Evolutionary conservation across 192 early-diverging fungal genomes (phyloP).

Genomic region (Chytriomyces sp.): DNA sequence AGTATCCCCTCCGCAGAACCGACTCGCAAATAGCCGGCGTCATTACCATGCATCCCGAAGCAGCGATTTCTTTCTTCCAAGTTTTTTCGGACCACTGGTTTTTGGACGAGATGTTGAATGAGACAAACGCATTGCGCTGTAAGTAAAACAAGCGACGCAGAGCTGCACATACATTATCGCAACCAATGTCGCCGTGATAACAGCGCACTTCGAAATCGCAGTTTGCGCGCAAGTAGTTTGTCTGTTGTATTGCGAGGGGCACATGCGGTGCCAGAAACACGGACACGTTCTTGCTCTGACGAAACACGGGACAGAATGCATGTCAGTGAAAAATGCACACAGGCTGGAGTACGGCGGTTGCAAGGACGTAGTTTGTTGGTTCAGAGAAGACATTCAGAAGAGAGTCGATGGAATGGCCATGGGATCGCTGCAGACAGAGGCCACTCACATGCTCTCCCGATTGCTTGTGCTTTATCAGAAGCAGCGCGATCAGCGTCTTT

Average conservation of each 20-base stretch:
- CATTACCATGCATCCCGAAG: slow-evolving; percentile 78
- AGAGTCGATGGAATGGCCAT: too few species aligned
- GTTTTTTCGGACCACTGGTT: slow-evolving; percentile 54
- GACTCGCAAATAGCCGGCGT: slow-evolving; percentile 87
- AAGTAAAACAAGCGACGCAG: neutral
- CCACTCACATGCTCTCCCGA: slow-evolving; percentile 38
- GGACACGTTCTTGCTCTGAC: slow-evolving; percentile 1
- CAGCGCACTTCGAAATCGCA: slow-evolving; percentile 64
- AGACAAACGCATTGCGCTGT: neutral
- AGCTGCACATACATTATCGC: slow-evolving; percentile 47
- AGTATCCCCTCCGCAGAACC: slow-evolving; percentile 71
- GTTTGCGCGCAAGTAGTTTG: slow-evolving; percentile 72
- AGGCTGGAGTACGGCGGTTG: too few species aligned
- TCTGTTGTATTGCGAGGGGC: slow-evolving; percentile 85
- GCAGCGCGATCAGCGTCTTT: slow-evolving; percentile 87
- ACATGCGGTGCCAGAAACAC: slow-evolving; percentile 86
- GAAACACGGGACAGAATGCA: too few species aligned
- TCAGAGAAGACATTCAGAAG: too few species aligned
- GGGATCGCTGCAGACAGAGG: too few species aligned
- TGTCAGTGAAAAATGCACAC: too few species aligned
- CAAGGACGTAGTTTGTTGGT: too few species aligned
- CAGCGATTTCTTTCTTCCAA: slow-evolving; percentile 66
- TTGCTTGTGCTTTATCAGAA: slow-evolving; percentile 82
- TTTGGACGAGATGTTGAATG: neutral
- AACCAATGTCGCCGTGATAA: slow-evolving; percentile 71